Evolutionary conservation across 441 rosid genomes (phyloP).

Genomic region (Capsella rubella): DNA sequence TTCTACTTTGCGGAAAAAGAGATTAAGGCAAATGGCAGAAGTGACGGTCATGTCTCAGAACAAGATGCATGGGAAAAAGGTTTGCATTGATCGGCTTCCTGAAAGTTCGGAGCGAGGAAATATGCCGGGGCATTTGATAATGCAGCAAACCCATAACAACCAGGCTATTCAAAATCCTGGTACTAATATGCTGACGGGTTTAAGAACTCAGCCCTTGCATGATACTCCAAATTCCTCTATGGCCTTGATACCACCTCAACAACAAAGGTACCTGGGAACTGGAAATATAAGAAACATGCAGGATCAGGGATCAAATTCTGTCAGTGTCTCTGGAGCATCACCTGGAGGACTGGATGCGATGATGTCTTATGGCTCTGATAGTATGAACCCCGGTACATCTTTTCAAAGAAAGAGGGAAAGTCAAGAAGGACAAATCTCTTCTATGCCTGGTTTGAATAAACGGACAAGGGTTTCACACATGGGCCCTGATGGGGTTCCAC

Average conservation of each 20-base stretch:
- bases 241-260: slow-evolving; percentile 64
- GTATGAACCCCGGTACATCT: slow-evolving; percentile 56
- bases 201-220: slow-evolving; percentile 63
- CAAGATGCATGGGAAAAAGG: slow-evolving; percentile 81
- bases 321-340: slow-evolving; percentile 57
- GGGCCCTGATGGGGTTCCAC: slow-evolving; percentile 72
- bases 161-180: slow-evolving; percentile 60
- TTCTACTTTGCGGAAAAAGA: slow-evolving; percentile 69
- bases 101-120: slow-evolving; percentile 71
- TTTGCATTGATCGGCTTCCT: slow-evolving; percentile 72
- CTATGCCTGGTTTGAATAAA: slow-evolving; percentile 70
- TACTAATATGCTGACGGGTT: slow-evolving; percentile 52
- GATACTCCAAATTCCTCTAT: slow-evolving; percentile 62
- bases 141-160: slow-evolving; percentile 66
- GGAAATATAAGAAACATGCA: slow-evolving; percentile 64
- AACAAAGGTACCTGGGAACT: slow-evolving; percentile 63
- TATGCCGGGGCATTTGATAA: slow-evolving; percentile 57
- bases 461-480: slow-evolving; percentile 59
- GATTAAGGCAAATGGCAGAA: slow-evolving; percentile 75
- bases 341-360: slow-evolving; percentile 75
- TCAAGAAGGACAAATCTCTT: slow-evolving; percentile 74
- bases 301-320: slow-evolving; percentile 68
- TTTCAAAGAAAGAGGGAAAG: slow-evolving; percentile 75
- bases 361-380: slow-evolving; percentile 60
- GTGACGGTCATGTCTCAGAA: slow-evolving; percentile 64